Evolutionary conservation across 176 grass and related monocot species (phyloP).

Genomic region (Pontederia paniculata): DNA sequence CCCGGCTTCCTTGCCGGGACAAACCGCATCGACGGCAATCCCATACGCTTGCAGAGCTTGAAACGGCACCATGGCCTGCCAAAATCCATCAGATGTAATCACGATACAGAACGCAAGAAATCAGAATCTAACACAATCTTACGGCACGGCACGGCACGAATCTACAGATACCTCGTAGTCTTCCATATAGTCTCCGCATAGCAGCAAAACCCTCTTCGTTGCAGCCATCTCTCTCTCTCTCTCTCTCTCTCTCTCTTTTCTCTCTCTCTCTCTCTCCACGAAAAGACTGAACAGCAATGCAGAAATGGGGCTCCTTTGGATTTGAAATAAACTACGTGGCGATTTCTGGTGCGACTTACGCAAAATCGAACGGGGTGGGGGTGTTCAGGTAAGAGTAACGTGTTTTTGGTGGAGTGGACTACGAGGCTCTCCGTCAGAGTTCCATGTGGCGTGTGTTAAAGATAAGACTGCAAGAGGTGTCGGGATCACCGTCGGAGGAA

Average conservation of each 20-base stretch:
- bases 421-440: too few species aligned
- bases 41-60: slow-evolving; percentile 93
- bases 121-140: slow-evolving; percentile 1
- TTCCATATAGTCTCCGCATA: slow-evolving; percentile 90
- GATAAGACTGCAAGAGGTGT: too few species aligned
- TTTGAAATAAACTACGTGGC: too few species aligned
- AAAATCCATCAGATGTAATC: slow-evolving; percentile 16
- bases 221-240: slow-evolving; percentile 35
- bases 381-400: too few species aligned
- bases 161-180: slow-evolving; percentile 59
- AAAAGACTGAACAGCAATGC: too few species aligned
- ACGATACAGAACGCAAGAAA: not conserved
- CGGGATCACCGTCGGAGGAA: too few species aligned
- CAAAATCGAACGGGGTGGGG: too few species aligned
- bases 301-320: too few species aligned
- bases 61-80: slow-evolving; percentile 86
- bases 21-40: slow-evolving; percentile 57
- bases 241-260: not conserved
- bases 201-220: slow-evolving; percentile 50
- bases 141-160: not conserved
- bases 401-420: too few species aligned
- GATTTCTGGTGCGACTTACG: too few species aligned
- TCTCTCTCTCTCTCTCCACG: too few species aligned
- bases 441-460: too few species aligned
- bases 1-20: slow-evolving; percentile 83